Evolutionary conservation across 345 rosid genomes (phyloP), one percentile per base, ranked within the genome.

Genomic region (Balakata baccata): DNA sequence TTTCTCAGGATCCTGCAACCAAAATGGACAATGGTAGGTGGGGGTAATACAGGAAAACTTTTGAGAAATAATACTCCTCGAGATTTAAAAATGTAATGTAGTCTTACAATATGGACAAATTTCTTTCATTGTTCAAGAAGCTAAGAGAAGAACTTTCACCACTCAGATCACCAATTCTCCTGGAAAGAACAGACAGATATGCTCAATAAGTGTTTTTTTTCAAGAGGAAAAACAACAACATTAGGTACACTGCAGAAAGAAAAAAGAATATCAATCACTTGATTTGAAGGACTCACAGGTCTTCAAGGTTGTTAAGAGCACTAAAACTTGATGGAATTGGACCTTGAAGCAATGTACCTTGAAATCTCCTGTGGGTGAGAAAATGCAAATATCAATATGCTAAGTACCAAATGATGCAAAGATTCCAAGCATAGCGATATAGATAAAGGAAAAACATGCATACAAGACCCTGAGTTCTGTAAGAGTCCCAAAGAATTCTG

Each of bases 281-380:
- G 25, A 74, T 12, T 18, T 22, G 11, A 71, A 67, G 56, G 57
- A 54, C 85, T 81, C 81, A 88, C 89, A 88, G 79, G 80, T 78
- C 83, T 18, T 79, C 77, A 69, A 88, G 72, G 62, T 84, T 86
- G 47, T 77, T 75, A 13, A 87, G 80, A 71, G 77, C 79, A 2
- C 70, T 71, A 11, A 86, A 84, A 77, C 72, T 88, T 77, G 68
- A 73, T 49, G 91, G 91, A 18, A 88, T 86, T 25, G 89, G 88
- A 74, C 91, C 91, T 80, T 83, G 81, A 17, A 88, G 88, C 70
- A 62, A 37, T 0, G 87, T 84, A 43, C 91, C 89, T 72, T 86
- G 84, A 66, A 86, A 73, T 23, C 88, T 75, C 70, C 89, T 88
- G 79, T 5, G 34, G 56, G 72, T 51, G 20, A 64, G 20, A 80